These are phyloP conservation scores for Agrocybe praecox DNA, from an alignment of 768 basidiomycete genomes.

Conservation along the genomic window DNA sequence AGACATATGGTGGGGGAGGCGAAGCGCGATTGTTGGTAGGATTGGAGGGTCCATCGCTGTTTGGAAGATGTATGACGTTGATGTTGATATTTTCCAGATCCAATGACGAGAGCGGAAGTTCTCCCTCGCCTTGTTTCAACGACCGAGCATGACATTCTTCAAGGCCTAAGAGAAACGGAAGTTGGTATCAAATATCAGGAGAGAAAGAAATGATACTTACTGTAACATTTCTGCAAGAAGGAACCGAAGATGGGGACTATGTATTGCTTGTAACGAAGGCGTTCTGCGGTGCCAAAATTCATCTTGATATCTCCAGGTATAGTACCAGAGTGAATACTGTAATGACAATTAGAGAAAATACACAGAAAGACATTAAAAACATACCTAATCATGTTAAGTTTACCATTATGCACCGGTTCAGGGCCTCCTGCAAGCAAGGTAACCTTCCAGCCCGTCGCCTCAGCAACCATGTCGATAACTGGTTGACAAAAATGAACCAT, in stretches of 20 bases:
- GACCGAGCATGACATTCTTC: no score
- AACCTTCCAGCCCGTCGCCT: slow-evolving; percentile 2
- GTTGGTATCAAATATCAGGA: no score
- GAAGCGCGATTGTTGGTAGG: no score
- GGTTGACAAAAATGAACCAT: slow-evolving; percentile 1
- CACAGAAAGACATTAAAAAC: not conserved
- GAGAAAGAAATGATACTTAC: slow-evolving; percentile 1
- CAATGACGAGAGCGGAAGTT: no score
- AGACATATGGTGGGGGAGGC: no score
- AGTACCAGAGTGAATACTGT: slow-evolving; percentile 6
- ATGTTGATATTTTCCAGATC: no score
- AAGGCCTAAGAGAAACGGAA: no score
- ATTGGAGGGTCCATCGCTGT: no score
- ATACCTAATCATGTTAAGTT: slow-evolving; percentile 7
- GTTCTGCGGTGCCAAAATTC: slow-evolving; percentile 5
- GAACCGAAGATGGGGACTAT: slow-evolving; percentile 7
- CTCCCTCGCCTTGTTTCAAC: no score
- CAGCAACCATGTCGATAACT: not conserved
- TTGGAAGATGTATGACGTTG: no score
- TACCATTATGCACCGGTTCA: slow-evolving; percentile 8
- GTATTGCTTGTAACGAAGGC: not conserved
- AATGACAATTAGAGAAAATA: not conserved
- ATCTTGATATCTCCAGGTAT: slow-evolving; percentile 1
- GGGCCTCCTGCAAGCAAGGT: slow-evolving; percentile 7
- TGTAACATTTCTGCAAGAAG: slow-evolving; percentile 10